Percentiles rank a stretch among this genome's conserved stretches.
Evolutionary conservation across 495 filamentous ascomycete genomes (phyloP).

Genomic region (Podospora fimiseda): DNA sequence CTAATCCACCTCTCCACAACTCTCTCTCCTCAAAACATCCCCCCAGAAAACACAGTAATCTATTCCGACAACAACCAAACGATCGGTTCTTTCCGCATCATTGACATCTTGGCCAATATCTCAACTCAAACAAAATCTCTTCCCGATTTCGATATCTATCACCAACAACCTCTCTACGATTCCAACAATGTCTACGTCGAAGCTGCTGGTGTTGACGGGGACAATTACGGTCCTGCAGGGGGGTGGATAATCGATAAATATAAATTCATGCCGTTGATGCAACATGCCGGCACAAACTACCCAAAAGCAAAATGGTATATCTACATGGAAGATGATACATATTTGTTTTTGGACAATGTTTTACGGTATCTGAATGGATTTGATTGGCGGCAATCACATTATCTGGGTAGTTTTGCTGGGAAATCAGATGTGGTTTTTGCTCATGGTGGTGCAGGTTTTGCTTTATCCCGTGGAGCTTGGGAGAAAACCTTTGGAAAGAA

Average conservation of each 20-base stretch:
- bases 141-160: constrained; percentile 9
- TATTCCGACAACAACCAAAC: constrained; percentile 5
- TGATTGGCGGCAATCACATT: constrained; percentile 6
- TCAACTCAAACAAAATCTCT: not conserved
- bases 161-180: constrained; percentile 4
- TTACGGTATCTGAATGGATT: constrained; percentile 4
- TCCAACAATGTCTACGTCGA: constrained; percentile 8
- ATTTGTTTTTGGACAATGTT: constrained; percentile 9
- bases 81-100: constrained; percentile 5
- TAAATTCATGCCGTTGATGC: constrained; percentile 10
- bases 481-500: constrained; percentile 8
- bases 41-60: not conserved
- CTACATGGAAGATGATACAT: constrained; percentile 14
- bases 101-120: constrained; percentile 9
- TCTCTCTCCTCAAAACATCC: constrained; percentile 4
- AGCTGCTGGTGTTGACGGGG: constrained; percentile 4
- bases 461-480: constrained; percentile 7
- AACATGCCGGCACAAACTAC: constrained; percentile 9
- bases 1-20: constrained; percentile 10
- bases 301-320: constrained; percentile 12
- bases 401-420: constrained; percentile 9
- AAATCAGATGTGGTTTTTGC: constrained; percentile 9
- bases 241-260: constrained; percentile 13
- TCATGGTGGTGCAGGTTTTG: constrained; percentile 10
- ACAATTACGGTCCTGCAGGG: constrained; percentile 10